Conservation (phyloP, 495 filamentous ascomycete genomes). For the Aspergillus sclerotioniger region DNA sequence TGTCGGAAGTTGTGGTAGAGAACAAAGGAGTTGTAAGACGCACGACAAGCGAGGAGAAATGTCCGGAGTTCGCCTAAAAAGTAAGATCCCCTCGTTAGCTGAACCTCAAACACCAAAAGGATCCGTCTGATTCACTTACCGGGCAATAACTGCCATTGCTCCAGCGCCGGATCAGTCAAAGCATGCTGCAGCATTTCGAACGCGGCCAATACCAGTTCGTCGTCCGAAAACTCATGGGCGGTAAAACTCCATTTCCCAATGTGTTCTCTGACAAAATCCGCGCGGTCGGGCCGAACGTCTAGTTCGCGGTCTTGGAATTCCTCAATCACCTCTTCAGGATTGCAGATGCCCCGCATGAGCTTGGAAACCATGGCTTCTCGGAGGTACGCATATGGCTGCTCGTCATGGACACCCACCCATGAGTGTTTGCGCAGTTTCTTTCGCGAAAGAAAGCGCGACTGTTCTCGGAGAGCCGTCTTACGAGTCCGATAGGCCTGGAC, state of each 20-base stretch:
- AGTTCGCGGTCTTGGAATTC: conserved; percentile 50
- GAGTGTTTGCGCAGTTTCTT: conserved; percentile 77
- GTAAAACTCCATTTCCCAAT: conserved; percentile 85
- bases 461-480: conserved; percentile 65
- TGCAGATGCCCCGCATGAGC: conserved; percentile 90
- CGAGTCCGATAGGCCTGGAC: conserved; percentile 80
- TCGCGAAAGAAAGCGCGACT: conserved; percentile 60
- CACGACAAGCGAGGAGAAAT: conserved; percentile 79
- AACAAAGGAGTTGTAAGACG: conserved; percentile 90
- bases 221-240: conserved; percentile 83
- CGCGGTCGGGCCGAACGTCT: conserved; percentile 53
- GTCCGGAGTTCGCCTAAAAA: conserved; percentile 59
- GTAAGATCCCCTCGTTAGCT: conserved; percentile 16
- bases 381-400: conserved; percentile 85
- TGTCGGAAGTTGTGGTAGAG: conserved; percentile 99
- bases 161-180: conserved; percentile 74
- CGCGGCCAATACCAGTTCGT: conserved; percentile 79
- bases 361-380: conserved; percentile 86
- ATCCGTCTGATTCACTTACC: conserved; percentile 46
- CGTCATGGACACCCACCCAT: conserved; percentile 86
- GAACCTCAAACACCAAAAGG: neutral
- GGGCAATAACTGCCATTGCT: conserved; percentile 71
- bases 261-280: conserved; percentile 61
- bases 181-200: conserved; percentile 87
- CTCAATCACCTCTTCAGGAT: conserved; percentile 58